Evolutionary conservation across 306 rosid genomes (phyloP).

Genomic region (Gastrolobium bilobum): DNA sequence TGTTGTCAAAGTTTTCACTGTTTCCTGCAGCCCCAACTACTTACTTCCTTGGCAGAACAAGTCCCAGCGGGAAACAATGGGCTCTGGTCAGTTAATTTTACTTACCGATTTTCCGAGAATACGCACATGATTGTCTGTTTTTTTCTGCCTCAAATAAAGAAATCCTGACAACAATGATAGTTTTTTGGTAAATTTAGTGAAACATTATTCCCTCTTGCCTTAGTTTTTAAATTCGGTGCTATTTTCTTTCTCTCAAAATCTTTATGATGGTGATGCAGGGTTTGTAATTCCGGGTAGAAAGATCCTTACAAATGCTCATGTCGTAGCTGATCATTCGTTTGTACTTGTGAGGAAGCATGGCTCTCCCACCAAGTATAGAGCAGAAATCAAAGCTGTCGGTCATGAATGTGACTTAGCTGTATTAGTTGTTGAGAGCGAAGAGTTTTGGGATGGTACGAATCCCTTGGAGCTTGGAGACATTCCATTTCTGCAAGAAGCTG

Average conservation of each 20-base stretch:
- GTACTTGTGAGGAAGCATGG: slow-evolving; percentile 96
- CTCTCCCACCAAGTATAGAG: slow-evolving; percentile 84
- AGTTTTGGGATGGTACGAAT: slow-evolving; percentile 82
- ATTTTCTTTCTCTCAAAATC: slow-evolving; percentile 16
- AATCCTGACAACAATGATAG: neutral
- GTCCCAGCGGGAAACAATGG: slow-evolving; percentile 90
- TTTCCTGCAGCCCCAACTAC: slow-evolving; percentile 84
- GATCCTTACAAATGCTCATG: slow-evolving; percentile 95
- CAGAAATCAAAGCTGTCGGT: slow-evolving; percentile 85
- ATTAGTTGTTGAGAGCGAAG: slow-evolving; percentile 66
- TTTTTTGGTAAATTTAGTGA: neutral
- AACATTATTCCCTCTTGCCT: slow-evolving; percentile 19
- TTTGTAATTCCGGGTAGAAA: slow-evolving; percentile 75
- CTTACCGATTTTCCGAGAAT: neutral
- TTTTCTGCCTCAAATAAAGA: neutral
- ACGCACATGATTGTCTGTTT: neutral
- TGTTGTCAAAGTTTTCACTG: slow-evolving; percentile 90
- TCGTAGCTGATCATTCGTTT: slow-evolving; percentile 89
- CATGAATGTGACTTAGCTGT: slow-evolving; percentile 95
- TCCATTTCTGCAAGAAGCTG: slow-evolving; percentile 89
- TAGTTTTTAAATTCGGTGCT: slow-evolving; percentile 5
- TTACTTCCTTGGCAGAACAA: slow-evolving; percentile 96
- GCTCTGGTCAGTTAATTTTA: slow-evolving; percentile 68
- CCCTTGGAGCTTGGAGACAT: slow-evolving; percentile 81
- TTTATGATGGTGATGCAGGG: slow-evolving; percentile 59